Base-by-base conservation (phyloP, 164 flowering plant species). In the Annona squamosa region DNA sequence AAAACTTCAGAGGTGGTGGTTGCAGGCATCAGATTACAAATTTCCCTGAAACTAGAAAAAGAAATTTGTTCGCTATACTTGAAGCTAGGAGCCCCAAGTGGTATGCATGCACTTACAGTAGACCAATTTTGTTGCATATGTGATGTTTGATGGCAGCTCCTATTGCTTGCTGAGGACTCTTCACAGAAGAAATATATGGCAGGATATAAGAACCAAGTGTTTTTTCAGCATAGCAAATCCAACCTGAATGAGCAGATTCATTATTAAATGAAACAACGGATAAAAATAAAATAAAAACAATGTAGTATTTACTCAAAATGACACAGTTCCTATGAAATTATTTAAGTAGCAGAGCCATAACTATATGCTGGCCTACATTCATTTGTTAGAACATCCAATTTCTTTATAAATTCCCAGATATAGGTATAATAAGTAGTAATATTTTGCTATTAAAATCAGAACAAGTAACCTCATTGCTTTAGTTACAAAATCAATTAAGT, bases 191-290 rank as follows among this genome's bases (percentile, higher is more conserved):
- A 64, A 96, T 86, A 74, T 91, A 82, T 18, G 98, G 99, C 74
- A 93, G 85, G 78, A 93, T 84, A 68, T 84, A 92, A 42, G 97
- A 90, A 45, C 98, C 99, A 75, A 93, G 90, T 66, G 91, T 90
- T 79, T 96, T 96, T 75, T 93, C 97, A 63, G 99, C 98, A 84
- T 96, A 96, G 81, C 98, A 92, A 80, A 96, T 88, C 99, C 99
- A 96, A 82, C 98, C 98, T 96, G 86, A 63, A 76, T 56, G 62
- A 68, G 69, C 1, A 67, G 10, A 63, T 52, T 61, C 26, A 73
- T 57, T 46, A 57, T 61, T 48, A 37, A 37, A 65, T 41, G 0
- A 47, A 5, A 43, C 2, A 70, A 46, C 41, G 16, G 52, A 46
- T 26, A 26, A 26, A 26, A 26, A 26, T 26, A 26, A 26, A 26